phyloP scores from a whole-genome alignment of 2,329 filamentous ascomycete genomes.

The Penicillium sp. region DNA sequence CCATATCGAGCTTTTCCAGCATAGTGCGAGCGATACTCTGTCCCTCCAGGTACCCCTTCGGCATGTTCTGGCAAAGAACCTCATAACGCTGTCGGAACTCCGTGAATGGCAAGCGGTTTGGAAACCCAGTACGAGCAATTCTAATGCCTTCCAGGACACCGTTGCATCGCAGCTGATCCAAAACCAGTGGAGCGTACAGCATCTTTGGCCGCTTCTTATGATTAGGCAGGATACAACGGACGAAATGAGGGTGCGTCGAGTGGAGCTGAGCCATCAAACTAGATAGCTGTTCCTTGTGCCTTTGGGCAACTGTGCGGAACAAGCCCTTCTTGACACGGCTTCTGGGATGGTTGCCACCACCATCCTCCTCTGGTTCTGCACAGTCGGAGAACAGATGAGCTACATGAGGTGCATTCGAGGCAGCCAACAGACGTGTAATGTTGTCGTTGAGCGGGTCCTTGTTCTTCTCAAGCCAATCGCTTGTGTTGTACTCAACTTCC shows the following conservation, averaged over 20 bases:
- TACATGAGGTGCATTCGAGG: slow-evolving; percentile 78
- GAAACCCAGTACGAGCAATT: slow-evolving; percentile 94
- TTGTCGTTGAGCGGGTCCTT: slow-evolving; percentile 98
- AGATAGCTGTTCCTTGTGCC: slow-evolving; percentile 98
- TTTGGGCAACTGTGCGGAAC: slow-evolving; percentile 92
- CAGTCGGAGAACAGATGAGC: slow-evolving; percentile 85
- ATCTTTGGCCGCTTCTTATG: slow-evolving; percentile 96
- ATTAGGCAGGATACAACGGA: slow-evolving; percentile 95
- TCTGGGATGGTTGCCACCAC: slow-evolving; percentile 55
- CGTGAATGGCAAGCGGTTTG: slow-evolving; percentile 84
- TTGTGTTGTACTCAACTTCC: slow-evolving; percentile 94
- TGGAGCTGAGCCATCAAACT: slow-evolving; percentile 91
- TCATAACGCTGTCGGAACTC: slow-evolving; percentile 97
- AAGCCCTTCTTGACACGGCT: slow-evolving; percentile 94
- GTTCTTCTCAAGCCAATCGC: slow-evolving; percentile 97
- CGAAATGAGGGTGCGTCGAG: slow-evolving; percentile 96
- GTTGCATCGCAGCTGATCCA: slow-evolving; percentile 97
- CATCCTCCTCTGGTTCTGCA: slow-evolving; percentile 73
- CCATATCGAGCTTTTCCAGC: slow-evolving; percentile 82
- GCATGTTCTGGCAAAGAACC: slow-evolving; percentile 83
- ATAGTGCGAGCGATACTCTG: slow-evolving; percentile 82
- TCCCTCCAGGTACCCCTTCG: slow-evolving; percentile 85
- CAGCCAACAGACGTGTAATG: slow-evolving; percentile 79
- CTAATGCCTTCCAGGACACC: slow-evolving; percentile 98
- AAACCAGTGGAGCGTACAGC: slow-evolving; percentile 84